Conservation (phyloP, 805 yeast genomes). For the Yamadazyma nakazawae region DNA sequence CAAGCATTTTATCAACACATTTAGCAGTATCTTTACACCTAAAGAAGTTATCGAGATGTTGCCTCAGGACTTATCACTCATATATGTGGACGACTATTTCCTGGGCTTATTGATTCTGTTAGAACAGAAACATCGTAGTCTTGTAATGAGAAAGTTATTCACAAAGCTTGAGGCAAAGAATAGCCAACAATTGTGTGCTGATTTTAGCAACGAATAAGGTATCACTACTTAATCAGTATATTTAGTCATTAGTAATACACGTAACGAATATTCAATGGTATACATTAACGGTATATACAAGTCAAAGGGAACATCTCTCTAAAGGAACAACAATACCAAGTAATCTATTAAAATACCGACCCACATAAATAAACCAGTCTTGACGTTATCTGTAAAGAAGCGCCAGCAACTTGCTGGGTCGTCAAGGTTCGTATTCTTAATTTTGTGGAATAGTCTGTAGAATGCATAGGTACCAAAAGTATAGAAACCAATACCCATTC, state of each 20-base stretch:
- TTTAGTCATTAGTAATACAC: not conserved
- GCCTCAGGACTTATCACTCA: conserved; percentile 31
- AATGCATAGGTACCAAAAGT: conserved; percentile 66
- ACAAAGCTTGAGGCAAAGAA: conserved; percentile 27
- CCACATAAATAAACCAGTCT: conserved; percentile 68
- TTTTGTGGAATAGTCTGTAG: conserved; percentile 64
- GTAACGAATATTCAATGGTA: not conserved
- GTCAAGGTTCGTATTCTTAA: conserved; percentile 71
- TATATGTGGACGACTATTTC: conserved; percentile 27
- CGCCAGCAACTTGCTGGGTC: conserved; percentile 80
- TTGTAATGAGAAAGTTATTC: conserved; percentile 24
- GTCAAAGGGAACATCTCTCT: conserved; percentile 1
- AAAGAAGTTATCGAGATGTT: conserved; percentile 25
- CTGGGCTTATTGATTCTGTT: conserved; percentile 18
- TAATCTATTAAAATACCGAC: conserved; percentile 68
- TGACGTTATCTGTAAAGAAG: conserved; percentile 71
- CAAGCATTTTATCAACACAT: conserved; percentile 25
- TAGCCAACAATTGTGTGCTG: conserved; percentile 19
- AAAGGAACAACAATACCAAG: conserved; percentile 19
- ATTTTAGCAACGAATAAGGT: conserved; percentile 12
- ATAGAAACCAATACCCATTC: conserved; percentile 85
- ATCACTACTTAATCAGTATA: too few relatives aligned
- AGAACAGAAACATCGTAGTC: conserved; percentile 17
- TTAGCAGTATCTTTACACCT: conserved; percentile 19
- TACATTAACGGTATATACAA: not conserved